phyloP scores from a whole-genome alignment of 345 rosid species.

The Arabis hirsuta region DNA sequence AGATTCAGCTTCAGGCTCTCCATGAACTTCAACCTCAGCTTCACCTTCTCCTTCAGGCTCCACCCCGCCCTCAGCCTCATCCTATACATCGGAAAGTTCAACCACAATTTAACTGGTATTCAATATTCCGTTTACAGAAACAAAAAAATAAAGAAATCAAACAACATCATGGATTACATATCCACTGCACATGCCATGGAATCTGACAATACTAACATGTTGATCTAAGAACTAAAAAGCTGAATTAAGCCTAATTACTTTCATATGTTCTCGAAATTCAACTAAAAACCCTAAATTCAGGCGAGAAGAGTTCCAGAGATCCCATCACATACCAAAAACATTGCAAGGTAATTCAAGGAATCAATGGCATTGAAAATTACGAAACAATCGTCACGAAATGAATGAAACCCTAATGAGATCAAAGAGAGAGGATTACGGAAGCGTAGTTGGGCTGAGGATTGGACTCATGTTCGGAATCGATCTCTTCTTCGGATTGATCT shows the following conservation, averaged over 20 bases:
- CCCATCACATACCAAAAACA: constrained; percentile 12
- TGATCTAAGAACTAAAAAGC: constrained; percentile 1
- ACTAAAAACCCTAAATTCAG: constrained; percentile 23
- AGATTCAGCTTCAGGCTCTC: constrained; percentile 71
- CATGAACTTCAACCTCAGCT: constrained; percentile 49
- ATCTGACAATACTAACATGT: neutral
- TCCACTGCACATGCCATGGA: constrained; percentile 5
- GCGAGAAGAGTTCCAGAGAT: neutral
- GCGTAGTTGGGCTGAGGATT: constrained; percentile 84
- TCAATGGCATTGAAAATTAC: neutral
- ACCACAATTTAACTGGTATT: neutral
- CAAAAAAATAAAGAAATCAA: constrained; percentile 16
- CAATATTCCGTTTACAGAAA: neutral
- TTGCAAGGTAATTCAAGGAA: neutral
- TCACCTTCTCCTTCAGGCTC: constrained; percentile 73
- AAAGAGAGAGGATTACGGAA: constrained; percentile 53
- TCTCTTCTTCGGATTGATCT: constrained; percentile 91
- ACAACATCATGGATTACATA: constrained; percentile 13
- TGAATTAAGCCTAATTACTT: neutral
- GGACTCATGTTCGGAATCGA: constrained; percentile 97
- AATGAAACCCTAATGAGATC: neutral
- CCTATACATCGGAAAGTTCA: constrained; percentile 47
- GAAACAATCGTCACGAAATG: neutral
- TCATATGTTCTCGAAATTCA: neutral
- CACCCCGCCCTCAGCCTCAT: constrained; percentile 83